Evolutionary conservation across 148 eudicot genomes (phyloP), one percentile per base, ranked within the genome.

Genomic region (Silene latifolia): DNA sequence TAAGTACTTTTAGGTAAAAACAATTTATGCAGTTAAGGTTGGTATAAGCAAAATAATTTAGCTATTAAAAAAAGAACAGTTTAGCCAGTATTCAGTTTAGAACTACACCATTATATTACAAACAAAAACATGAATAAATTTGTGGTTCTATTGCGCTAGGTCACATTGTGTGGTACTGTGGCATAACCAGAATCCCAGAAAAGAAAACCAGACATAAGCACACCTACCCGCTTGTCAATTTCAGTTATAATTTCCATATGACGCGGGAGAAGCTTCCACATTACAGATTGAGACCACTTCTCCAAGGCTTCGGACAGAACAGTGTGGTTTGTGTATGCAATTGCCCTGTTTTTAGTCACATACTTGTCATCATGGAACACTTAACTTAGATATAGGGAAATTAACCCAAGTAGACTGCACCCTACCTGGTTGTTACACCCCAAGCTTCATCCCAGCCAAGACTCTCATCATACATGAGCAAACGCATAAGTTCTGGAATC

Each of bases 371-470:
- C n/a, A 66, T 15, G 18, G 23, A 59, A 19, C 54, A 67, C 25
- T 59, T 35, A 1, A 53, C 1, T 51, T 58, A 24, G 21, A 76
- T 58, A 46, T 71, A 25, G 24, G 29, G 39, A 27, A 51, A 72
- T 20, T 47, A 48, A 81, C 24, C 39, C 5, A 12, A 46, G 12
- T 15, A 60, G 56, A 32, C 17, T 24, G 58, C 8, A 62, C 63
- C n/a, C 60, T 60, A 90, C 99, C 83, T 95, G 73, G 87, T 80
- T 19, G 94, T 92, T 68, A 95, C 88, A 82, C 84, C 85, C 99
- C 99, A 96, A 76, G 99, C 98, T 78, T 96, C 97, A 83, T 96
- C 99, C 99, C 99, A 96, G 66, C 98, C 97, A 80, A 96, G 94
- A 78, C 90, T 91, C 87, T 96, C 97, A 9, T 88, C 90, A 82